Base-by-base conservation (phyloP, 2,329 filamentous ascomycete species). In the Pezicula neosporulosa region DNA sequence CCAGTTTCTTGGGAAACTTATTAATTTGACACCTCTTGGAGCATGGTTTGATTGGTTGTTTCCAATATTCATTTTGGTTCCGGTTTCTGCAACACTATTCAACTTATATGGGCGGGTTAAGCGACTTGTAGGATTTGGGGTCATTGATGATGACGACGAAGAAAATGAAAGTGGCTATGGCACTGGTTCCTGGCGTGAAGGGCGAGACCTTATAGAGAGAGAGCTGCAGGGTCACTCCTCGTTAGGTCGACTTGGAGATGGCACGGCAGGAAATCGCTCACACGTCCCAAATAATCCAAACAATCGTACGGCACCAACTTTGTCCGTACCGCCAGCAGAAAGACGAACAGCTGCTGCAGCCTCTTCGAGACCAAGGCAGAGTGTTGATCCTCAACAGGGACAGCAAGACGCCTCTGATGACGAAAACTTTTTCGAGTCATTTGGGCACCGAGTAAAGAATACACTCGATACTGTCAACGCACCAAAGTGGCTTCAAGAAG, bases 111-210 rank as follows among this genome's bases (percentile, higher is more conserved):
- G 90, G 38, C 86, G 83, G 56, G 81, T 93, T 27, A 89, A 86
- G 68, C 85, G 84, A 24, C 81, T 93, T 51, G 49, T 66, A 18
- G 93, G 94, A 13, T 90, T 95, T 52, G 89, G 87, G 35, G 72
- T 90, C 37, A 74, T 92, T 1, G 83, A 92, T 35, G 88, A 92
- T 37, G 86, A 87, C 13, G 83, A 86, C 12, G 81, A 83, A 18
- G 83, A 85, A 24, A 82, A 81, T 46, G 74, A 77, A 6, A 75
- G 75, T 3, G 81, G 81, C 3, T 90, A 87, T 57, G 90, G 90
- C 13, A 85, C 86, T 1, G 90, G 89, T 1, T 87, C 86, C 1
- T 97, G 93, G 94, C 83, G 92, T 44, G 94, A 97, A 71, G 94
- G 94, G 3, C 82, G 90, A 47, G 87, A 92, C 46, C 79, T 99